Percentiles rank a stretch among this genome's conserved stretches.
Conservation (phyloP, 345 rosid species). For the Arabidopsis arenosa region DNA sequence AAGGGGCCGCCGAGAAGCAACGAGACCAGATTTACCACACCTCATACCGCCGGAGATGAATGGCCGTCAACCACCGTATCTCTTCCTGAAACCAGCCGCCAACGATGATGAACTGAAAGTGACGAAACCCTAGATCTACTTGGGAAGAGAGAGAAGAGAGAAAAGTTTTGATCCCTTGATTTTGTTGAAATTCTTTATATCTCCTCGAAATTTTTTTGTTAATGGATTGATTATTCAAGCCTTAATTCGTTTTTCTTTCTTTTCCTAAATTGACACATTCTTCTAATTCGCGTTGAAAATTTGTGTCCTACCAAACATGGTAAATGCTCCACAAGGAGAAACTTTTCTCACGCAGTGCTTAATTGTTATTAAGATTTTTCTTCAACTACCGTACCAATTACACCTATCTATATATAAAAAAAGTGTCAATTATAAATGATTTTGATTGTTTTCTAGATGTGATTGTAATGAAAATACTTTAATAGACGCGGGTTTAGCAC, state of each 20-base stretch:
- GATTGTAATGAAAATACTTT: not conserved
- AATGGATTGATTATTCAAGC: not conserved
- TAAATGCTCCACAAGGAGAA: conserved; percentile 7
- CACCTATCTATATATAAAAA: not conserved
- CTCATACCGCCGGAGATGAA: no score
- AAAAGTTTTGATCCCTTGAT: not conserved
- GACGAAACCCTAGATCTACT: no score
- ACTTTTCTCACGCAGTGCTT: not conserved
- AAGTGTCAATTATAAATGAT: not conserved
- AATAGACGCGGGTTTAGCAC: conserved; percentile 11
- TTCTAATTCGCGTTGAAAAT: conserved; percentile 11
- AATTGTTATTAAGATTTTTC: conserved; percentile 1
- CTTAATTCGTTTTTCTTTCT: not conserved
- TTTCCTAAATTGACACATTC: not conserved
- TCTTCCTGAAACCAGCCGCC: no score
- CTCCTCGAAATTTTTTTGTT: not conserved
- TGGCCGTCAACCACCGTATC: no score
- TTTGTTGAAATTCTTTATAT: not conserved
- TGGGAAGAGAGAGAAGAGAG: no score
- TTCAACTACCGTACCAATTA: conserved; percentile 4
- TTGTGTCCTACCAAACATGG: conserved; percentile 15
- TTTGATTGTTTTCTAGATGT: not conserved
- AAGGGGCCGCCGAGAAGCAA: no score
- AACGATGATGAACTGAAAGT: no score
- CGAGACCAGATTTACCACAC: no score